phyloP scores from a whole-genome alignment of 2,329 filamentous ascomycete species.

The Nemania sp. region DNA sequence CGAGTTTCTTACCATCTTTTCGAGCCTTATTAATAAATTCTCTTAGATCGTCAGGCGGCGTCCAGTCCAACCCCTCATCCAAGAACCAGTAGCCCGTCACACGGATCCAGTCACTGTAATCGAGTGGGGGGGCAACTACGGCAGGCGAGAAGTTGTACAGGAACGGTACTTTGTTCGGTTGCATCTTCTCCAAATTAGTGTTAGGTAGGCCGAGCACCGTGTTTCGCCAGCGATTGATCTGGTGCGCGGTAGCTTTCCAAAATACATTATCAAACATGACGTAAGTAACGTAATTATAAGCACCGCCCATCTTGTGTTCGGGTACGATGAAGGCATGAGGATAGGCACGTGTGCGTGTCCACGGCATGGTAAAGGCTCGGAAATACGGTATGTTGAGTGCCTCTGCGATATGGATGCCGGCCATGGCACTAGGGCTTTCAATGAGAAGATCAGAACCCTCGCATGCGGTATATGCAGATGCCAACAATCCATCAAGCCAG shows the following conservation, averaged over 20 bases:
- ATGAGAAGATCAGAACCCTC: constrained; percentile 90
- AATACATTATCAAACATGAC: constrained; percentile 97
- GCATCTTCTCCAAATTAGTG: constrained; percentile 89
- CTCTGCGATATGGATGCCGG: constrained; percentile 96
- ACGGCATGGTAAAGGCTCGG: constrained; percentile 97
- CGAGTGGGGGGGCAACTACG: constrained; percentile 92
- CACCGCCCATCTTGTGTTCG: constrained; percentile 92
- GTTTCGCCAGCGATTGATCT: constrained; percentile 94
- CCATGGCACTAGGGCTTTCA: constrained; percentile 96
- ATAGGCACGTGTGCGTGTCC: constrained; percentile 95
- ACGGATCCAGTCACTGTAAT: constrained; percentile 97
- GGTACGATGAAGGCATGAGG: constrained; percentile 96
- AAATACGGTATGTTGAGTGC: constrained; percentile 94
- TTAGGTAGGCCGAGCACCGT: constrained; percentile 80
- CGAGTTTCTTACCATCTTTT: constrained; percentile 86
- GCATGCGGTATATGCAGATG: constrained; percentile 84
- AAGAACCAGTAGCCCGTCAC: constrained; percentile 99
- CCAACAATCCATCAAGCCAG: constrained; percentile 93
- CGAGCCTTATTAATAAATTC: constrained; percentile 88
- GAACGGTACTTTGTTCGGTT: constrained; percentile 97
- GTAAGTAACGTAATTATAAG: constrained; percentile 95
- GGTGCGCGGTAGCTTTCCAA: constrained; percentile 91
- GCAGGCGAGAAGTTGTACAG: constrained; percentile 96
- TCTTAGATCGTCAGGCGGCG: constrained; percentile 78
- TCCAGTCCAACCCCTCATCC: constrained; percentile 77